Base-by-base conservation (phyloP, 2,329 filamentous ascomycete species). In the Aureobasidium sp. region DNA sequence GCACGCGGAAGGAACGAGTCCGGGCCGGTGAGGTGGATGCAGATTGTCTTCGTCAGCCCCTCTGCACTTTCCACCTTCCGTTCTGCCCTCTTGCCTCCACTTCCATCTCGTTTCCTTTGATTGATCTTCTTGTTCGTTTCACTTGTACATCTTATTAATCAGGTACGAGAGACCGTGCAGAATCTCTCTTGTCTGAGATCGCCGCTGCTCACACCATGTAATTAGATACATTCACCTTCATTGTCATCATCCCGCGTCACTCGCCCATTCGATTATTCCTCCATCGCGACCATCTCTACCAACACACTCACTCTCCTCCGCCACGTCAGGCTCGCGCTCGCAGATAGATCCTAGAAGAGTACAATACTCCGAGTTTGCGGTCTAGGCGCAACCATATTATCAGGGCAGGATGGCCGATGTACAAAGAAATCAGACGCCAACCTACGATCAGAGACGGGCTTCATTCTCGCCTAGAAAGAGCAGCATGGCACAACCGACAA, bases 401-500 rank as follows among this genome's bases (percentile, higher is more conserved):
- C 27, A 29, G 7, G 22, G 11, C 24, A 39, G 7, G 25, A 51
- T 51, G 48, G 48, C 48, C 8, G 35, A 51, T 8, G 37, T 51
- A 34, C 21, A 51, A 8, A 24, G 48, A 11, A 37, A n/a, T 10
- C 35, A 34, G 14, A 51, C 27, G 4, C 48, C 27, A 14, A 6
- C 27, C 7, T 51, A 53, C 7, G 39, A 37, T 30, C 27, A 37
- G 17, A 24, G 19, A 16, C 50, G 39, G 22, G 39, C 50, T 14
- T 53, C 40, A 2, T 54, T 49, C 38, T 32, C 35, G 19, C 42
- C 53, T 3, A 49, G 53, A 37, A 47, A 39, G 40, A 54, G 34
- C 27, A 54, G 42, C 30, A 29, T 54, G 40, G 41, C 22, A 11
- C 56, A 56, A 19, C 55, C 56, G 17, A 58, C 35, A 22, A 56